A percentile compares a stretch with the other conserved stretches of the same genome.
These are phyloP conservation scores for Pyrenochaeta sp. DNA, from an alignment of 2,329 filamentous ascomycete species.

Conservation along the genomic window DNA sequence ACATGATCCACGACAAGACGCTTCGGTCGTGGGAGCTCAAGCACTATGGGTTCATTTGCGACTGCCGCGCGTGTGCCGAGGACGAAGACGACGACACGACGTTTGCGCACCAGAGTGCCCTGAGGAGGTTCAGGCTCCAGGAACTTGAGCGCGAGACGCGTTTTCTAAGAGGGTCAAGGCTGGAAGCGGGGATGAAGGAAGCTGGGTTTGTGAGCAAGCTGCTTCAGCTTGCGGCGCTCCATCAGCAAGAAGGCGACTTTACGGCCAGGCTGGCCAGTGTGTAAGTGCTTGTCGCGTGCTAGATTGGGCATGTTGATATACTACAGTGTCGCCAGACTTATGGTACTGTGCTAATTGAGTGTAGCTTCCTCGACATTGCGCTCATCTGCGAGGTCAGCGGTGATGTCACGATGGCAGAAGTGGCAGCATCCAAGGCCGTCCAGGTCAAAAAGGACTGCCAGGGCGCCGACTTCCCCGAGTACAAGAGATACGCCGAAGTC, in stretches of 20 bases:
- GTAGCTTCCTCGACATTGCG: constrained; percentile 44
- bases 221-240: constrained; percentile 38
- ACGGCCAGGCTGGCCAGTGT: constrained; percentile 32
- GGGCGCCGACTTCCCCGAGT: constrained; percentile 38
- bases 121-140: constrained; percentile 41
- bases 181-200: constrained; percentile 22
- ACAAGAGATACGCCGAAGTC: constrained; percentile 28
- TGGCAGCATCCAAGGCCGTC: constrained; percentile 35
- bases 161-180: constrained; percentile 16
- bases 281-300: constrained; percentile 24
- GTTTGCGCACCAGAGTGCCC: constrained; percentile 37
- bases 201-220: constrained; percentile 28
- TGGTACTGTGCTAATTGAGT: constrained; percentile 3
- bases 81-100: constrained; percentile 37
- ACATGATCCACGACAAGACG: constrained; percentile 41
- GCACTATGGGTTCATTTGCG: constrained; percentile 49
- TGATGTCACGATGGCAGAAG: constrained; percentile 30
- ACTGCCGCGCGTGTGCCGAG: constrained; percentile 48
- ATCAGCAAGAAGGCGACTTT: constrained; percentile 36
- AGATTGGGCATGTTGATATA: too few relatives aligned
- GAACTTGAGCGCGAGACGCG: constrained; percentile 45
- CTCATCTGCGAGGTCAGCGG: constrained; percentile 36
- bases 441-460: constrained; percentile 37
- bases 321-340: neutral
- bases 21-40: constrained; percentile 42